Evolutionary conservation across 2,329 filamentous ascomycete species (phyloP).

Genomic region (Neonectria coccinea): DNA sequence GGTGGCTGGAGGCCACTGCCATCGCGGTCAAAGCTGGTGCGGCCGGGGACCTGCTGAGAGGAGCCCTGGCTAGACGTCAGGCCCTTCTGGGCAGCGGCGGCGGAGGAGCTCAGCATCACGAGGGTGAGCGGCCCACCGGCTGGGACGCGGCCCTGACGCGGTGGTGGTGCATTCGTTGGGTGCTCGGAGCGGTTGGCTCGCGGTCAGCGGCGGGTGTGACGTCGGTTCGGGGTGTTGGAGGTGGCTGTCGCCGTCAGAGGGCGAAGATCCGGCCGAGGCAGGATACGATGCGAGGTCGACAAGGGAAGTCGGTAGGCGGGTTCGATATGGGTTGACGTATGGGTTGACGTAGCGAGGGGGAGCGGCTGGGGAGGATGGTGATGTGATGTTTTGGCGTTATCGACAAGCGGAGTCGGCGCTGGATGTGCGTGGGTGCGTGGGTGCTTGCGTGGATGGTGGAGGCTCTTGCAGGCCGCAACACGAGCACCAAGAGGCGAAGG

Average conservation of each 20-base stretch:
- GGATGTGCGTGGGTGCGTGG: slow-evolving; percentile 24
- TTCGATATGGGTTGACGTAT: slow-evolving; percentile 22
- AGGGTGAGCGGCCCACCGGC: slow-evolving; percentile 51
- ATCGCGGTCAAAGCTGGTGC: slow-evolving; percentile 64
- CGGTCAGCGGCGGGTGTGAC: slow-evolving; percentile 33
- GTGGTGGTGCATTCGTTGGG: slow-evolving; percentile 53
- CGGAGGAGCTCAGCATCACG: slow-evolving; percentile 50
- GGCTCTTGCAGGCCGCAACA: slow-evolving; percentile 36
- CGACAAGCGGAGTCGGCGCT: slow-evolving; percentile 34
- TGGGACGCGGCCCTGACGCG: slow-evolving; percentile 54
- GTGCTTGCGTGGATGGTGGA: slow-evolving; percentile 41
- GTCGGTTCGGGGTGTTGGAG: slow-evolving; percentile 26
- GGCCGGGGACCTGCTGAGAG: slow-evolving; percentile 50
- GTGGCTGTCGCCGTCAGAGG: slow-evolving; percentile 21
- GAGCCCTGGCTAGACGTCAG: slow-evolving; percentile 48
- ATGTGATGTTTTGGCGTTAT: slow-evolving; percentile 21
- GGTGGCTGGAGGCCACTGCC: slow-evolving; percentile 62
- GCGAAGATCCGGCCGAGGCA: not conserved
- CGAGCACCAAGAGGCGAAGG: slow-evolving; percentile 17
- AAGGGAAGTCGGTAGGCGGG: slow-evolving; percentile 15
- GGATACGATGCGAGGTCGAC: slow-evolving; percentile 3
- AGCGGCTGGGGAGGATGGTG: slow-evolving; percentile 16
- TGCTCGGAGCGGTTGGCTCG: slow-evolving; percentile 29
- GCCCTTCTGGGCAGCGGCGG: slow-evolving; percentile 47
- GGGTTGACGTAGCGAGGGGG: slow-evolving; percentile 21